A percentile compares a stretch with the other conserved stretches of the same genome.
Evolutionary conservation across 805 yeast species (phyloP).

Genomic region (Nakazawaea wickerhamii): DNA sequence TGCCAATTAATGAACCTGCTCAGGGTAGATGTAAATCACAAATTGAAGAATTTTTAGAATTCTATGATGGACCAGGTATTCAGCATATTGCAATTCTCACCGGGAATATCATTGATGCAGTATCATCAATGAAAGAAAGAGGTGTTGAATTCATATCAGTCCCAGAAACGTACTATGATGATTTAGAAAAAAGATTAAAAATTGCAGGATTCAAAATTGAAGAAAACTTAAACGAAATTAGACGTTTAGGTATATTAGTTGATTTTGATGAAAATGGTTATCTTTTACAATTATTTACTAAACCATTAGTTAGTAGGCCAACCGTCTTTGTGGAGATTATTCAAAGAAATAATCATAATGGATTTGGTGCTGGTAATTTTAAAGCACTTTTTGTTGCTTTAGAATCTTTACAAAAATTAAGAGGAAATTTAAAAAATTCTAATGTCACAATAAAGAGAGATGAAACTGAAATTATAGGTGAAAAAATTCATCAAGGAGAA

Average conservation of each 20-base stretch:
- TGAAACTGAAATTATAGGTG: no score
- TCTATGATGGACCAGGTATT: slow-evolving; percentile 74
- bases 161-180: slow-evolving; percentile 51
- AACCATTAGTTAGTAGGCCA: slow-evolving; percentile 73
- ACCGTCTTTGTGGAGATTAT: slow-evolving; percentile 78
- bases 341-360: slow-evolving; percentile 73
- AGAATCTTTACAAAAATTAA: slow-evolving; percentile 64
- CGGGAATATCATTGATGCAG: slow-evolving; percentile 51
- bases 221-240: slow-evolving; percentile 48
- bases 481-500: no score
- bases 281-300: slow-evolving; percentile 72
- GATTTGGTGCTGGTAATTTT: slow-evolving; percentile 89
- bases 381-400: slow-evolving; percentile 75
- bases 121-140: slow-evolving; percentile 45
- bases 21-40: slow-evolving; percentile 61
- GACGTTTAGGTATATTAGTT: slow-evolving; percentile 54
- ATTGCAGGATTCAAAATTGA: slow-evolving; percentile 37
- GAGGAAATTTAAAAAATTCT: slow-evolving; percentile 51
- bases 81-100: slow-evolving; percentile 78
- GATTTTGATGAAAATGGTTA: slow-evolving; percentile 80
- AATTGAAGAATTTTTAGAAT: slow-evolving; percentile 76
- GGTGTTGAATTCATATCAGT: slow-evolving; percentile 69
- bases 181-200: slow-evolving; percentile 39
- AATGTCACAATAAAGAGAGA: no score
- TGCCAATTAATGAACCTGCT: slow-evolving; percentile 87